Percentiles rank a stretch among this genome's conserved stretches.
These are phyloP conservation scores for Beauveria scarabaeidicola DNA, from an alignment of 2,329 filamentous ascomycete genomes.

Conservation along the genomic window DNA sequence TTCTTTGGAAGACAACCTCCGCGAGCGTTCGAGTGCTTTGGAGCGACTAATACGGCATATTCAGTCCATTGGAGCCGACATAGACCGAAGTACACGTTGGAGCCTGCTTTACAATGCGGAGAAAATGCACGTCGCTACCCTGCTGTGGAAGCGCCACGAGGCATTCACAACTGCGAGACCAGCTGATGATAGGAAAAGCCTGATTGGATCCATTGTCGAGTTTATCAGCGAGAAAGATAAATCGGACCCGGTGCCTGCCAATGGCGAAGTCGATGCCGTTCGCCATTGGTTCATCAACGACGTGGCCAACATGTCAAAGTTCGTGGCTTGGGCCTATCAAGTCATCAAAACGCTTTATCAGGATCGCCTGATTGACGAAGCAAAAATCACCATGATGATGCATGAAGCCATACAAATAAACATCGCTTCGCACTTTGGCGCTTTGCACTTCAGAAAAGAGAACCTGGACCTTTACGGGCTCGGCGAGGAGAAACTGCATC, in stretches of 20 bases:
- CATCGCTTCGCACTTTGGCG: constrained; percentile 45
- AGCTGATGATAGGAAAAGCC: constrained; percentile 54
- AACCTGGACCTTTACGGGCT: constrained; percentile 68
- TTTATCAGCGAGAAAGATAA: constrained; percentile 71
- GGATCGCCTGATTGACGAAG: constrained; percentile 48
- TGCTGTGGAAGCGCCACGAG: constrained; percentile 77
- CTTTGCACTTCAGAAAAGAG: constrained; percentile 65
- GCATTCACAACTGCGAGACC: constrained; percentile 51
- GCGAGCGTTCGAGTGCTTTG: constrained; percentile 62
- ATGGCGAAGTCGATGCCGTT: constrained; percentile 68
- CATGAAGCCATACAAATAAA: constrained; percentile 60
- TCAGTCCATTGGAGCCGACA: constrained; percentile 51
- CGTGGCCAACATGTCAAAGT: constrained; percentile 38
- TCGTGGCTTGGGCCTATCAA: constrained; percentile 72
- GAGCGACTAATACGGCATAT: constrained; percentile 67
- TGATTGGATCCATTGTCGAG: constrained; percentile 66
- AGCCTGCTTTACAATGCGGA: constrained; percentile 81
- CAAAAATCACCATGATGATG: constrained; percentile 45
- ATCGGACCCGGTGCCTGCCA: constrained; percentile 52
- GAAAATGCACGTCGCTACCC: constrained; percentile 69
- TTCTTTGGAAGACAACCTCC: constrained; percentile 74
- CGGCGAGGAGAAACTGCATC: constrained; percentile 53
- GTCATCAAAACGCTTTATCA: constrained; percentile 65
- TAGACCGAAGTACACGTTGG: constrained; percentile 68
- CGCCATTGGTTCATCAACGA: constrained; percentile 83